phyloP scores from a whole-genome alignment of 2,329 filamentous ascomycete genomes.

The Trichoderma sp. region DNA sequence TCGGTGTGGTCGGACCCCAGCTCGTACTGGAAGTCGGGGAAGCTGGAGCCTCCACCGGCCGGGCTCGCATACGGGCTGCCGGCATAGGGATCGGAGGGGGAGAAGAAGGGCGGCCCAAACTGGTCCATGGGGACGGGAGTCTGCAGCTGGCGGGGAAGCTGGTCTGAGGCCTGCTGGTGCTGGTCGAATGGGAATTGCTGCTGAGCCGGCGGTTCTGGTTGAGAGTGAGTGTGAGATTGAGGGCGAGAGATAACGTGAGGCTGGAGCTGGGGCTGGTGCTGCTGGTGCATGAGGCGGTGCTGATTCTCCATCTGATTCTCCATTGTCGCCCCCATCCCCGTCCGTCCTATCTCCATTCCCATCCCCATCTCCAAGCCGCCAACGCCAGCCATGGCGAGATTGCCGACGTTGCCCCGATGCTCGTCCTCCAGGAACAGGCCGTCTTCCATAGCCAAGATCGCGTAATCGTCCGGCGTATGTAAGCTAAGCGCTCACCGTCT shows the following conservation, averaged over 20 bases:
- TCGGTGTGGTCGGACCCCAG: constrained; percentile 5
- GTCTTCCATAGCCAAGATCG: not conserved
- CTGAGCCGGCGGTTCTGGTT: not conserved
- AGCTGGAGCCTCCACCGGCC: constrained; percentile 5
- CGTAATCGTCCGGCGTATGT: not conserved
- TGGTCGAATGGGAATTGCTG: not conserved
- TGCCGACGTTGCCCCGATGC: not conserved
- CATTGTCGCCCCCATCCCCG: not conserved
- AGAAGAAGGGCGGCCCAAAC: constrained; percentile 10
- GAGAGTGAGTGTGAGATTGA: not conserved
- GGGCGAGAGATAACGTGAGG: not conserved
- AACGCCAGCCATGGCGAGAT: not conserved
- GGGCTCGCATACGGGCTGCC: constrained; percentile 1
- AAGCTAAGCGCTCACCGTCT: constrained; percentile 2
- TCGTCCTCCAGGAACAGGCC: constrained; percentile 4
- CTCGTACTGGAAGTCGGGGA: constrained; percentile 4
- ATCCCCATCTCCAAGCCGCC: not conserved
- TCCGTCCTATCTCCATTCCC: not conserved
- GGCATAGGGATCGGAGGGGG: not conserved
- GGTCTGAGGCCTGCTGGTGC: not conserved
- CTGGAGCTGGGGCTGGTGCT: constrained; percentile 2
- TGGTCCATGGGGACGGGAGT: not conserved
- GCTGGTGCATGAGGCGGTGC: not conserved
- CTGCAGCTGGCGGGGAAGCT: constrained; percentile 5
- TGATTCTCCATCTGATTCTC: not conserved